Percentiles rank a stretch among this genome's conserved stretches.
Evolutionary conservation across 331 rosid genomes (phyloP).

Genomic region (Malus hybrid): DNA sequence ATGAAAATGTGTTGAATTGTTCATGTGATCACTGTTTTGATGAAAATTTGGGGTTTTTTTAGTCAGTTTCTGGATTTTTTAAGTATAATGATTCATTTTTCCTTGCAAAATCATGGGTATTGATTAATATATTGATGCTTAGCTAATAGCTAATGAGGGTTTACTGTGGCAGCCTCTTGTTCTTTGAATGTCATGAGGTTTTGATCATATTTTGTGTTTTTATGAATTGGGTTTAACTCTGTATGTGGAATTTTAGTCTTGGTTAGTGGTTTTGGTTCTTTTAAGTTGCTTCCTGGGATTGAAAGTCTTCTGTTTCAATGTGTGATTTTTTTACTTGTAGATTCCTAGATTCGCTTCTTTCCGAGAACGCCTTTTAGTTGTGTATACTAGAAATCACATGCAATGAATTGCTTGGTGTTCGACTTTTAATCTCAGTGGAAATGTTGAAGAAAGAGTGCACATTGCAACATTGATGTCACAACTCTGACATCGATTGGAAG

Average conservation of each 20-base stretch:
- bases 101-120: neutral
- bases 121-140: neutral
- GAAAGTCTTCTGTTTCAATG: neutral
- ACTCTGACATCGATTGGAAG: slow-evolving; percentile 5
- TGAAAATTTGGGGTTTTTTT: neutral
- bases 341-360: slow-evolving; percentile 4
- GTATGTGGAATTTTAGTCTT: neutral
- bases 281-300: neutral
- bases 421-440: neutral
- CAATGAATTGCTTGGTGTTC: slow-evolving; percentile 5
- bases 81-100: neutral
- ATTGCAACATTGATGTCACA: neutral
- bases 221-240: neutral
- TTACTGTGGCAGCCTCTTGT: neutral
- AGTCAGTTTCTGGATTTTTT: slow-evolving; percentile 5
- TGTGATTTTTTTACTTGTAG: neutral
- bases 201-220: neutral
- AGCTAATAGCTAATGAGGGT: neutral
- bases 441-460: neutral
- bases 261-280: slow-evolving; percentile 7
- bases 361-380: neutral
- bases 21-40: neutral
- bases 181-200: neutral
- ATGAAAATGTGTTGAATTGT: neutral
- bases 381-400: neutral